Percentiles rank a stretch among this genome's conserved stretches.
Evolutionary conservation across 2,329 filamentous ascomycete species (phyloP).

Genomic region (Aspergillus versicolor): DNA sequence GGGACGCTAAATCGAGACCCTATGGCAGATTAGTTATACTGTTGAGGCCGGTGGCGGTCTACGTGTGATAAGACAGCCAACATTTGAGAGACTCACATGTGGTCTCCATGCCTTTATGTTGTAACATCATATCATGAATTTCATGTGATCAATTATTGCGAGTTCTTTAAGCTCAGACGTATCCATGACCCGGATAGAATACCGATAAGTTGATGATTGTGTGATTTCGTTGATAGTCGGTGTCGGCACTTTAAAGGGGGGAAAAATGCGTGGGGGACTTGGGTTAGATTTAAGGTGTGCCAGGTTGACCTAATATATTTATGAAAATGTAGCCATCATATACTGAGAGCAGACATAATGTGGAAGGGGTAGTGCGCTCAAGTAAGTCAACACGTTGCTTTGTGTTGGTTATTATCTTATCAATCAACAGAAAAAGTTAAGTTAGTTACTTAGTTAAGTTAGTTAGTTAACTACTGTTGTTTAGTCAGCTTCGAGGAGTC

Average conservation of each 20-base stretch:
- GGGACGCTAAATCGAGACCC: conserved; percentile 21
- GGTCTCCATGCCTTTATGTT: conserved; percentile 2
- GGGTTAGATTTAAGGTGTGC: neutral
- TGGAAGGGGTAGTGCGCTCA: too few relatives aligned
- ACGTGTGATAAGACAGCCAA: neutral
- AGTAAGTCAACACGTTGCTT: conserved; percentile 3
- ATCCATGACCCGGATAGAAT: conserved; percentile 16
- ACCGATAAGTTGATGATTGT: neutral
- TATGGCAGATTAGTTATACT: conserved; percentile 4
- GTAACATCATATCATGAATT: conserved; percentile 4
- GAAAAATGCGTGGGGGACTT: neutral
- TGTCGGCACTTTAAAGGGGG: neutral
- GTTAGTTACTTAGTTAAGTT: too few relatives aligned
- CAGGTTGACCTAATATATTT: neutral
- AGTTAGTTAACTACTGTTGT: neutral
- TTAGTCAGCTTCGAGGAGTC: too few relatives aligned
- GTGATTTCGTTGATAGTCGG: neutral
- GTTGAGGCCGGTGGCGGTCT: neutral
- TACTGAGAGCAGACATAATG: neutral
- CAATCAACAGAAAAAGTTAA: conserved; percentile 12
- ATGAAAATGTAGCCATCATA: neutral
- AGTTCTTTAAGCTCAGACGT: neutral
- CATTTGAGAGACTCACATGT: conserved; percentile 7
- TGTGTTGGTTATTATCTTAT: conserved; percentile 22
- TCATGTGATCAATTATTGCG: conserved; percentile 8